These are phyloP conservation scores for Pistacia atlantica DNA, from an alignment of 345 rosid genomes.

Conservation along the genomic window DNA sequence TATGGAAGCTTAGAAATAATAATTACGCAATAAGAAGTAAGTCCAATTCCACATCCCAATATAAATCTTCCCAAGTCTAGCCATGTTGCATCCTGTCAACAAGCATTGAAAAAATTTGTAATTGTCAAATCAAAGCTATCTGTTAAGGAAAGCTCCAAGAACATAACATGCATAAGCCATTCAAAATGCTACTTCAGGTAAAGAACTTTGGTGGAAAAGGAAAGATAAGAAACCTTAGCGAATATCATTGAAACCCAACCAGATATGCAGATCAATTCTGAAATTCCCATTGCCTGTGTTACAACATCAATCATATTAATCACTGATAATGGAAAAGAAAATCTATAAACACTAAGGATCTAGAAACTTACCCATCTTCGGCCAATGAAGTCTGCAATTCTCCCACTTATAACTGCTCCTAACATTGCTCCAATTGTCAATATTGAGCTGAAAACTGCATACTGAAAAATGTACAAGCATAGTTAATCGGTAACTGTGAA, in stretches of 20 bases:
- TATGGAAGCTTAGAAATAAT: too few species aligned
- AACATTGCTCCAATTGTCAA: conserved; percentile 39
- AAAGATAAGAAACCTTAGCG: conserved; percentile 24
- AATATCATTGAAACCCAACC: conserved; percentile 37
- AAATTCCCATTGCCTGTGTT: conserved; percentile 39
- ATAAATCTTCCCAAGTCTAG: conserved; percentile 32
- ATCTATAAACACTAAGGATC: not conserved
- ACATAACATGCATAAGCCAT: not conserved
- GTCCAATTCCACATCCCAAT: conserved; percentile 7
- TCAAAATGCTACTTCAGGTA: not conserved
- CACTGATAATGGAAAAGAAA: not conserved
- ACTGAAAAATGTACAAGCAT: conserved; percentile 19
- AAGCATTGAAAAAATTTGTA: not conserved
- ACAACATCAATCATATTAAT: not conserved
- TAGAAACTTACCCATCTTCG: conserved; percentile 32
- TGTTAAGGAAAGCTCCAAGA: not conserved
- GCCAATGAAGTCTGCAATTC: conserved; percentile 34
- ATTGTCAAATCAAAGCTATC: too few species aligned
- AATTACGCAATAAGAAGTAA: conserved; percentile 34
- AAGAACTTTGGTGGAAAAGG: not conserved
- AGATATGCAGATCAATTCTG: conserved; percentile 26
- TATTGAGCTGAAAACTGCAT: conserved; percentile 37
- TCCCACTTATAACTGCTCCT: conserved; percentile 34
- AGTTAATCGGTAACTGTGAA: not conserved
- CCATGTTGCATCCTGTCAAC: conserved; percentile 8